Conservation (phyloP, 1,284 basidiomycete species). For the Ganoderma multipileum region DNA sequence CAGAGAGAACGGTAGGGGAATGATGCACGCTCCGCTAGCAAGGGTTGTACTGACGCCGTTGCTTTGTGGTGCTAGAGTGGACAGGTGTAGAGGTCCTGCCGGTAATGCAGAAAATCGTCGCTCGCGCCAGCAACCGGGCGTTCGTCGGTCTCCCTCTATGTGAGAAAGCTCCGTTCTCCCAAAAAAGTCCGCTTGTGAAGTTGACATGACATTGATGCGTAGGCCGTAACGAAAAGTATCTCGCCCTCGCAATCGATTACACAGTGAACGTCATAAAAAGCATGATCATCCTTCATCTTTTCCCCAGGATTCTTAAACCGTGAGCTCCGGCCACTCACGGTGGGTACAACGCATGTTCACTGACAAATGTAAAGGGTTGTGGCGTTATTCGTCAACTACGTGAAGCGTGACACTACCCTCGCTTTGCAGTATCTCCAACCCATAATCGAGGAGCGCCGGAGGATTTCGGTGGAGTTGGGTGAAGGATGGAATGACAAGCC, state of each 20-base stretch:
- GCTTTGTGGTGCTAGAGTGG: slow-evolving; percentile 17
- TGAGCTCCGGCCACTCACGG: neutral
- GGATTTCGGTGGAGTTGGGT: neutral
- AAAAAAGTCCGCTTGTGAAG: neutral
- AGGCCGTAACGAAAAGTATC: slow-evolving; percentile 25
- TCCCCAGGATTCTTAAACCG: slow-evolving; percentile 10
- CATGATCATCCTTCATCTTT: slow-evolving; percentile 12
- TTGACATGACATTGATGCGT: neutral
- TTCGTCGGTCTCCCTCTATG: slow-evolving; percentile 48
- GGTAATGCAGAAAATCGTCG: slow-evolving; percentile 17
- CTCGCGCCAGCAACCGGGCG: slow-evolving; percentile 46
- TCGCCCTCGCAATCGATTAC: slow-evolving; percentile 23
- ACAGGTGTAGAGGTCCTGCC: slow-evolving; percentile 1
- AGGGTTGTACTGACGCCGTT: neutral
- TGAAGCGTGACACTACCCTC: neutral
- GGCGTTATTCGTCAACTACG: neutral
- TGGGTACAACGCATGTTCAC: neutral
- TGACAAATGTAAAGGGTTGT: neutral
- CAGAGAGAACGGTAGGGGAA: slow-evolving; percentile 7
- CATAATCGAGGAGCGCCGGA: neutral
- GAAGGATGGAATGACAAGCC: slow-evolving; percentile 2
- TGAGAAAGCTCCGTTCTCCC: slow-evolving; percentile 36
- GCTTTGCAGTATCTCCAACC: neutral
- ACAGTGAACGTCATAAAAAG: slow-evolving; percentile 18
- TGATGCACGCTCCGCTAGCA: neutral